These are phyloP conservation scores for Hygrophoropsis aurantiaca DNA, from an alignment of 768 basidiomycete genomes.

Conservation along the genomic window DNA sequence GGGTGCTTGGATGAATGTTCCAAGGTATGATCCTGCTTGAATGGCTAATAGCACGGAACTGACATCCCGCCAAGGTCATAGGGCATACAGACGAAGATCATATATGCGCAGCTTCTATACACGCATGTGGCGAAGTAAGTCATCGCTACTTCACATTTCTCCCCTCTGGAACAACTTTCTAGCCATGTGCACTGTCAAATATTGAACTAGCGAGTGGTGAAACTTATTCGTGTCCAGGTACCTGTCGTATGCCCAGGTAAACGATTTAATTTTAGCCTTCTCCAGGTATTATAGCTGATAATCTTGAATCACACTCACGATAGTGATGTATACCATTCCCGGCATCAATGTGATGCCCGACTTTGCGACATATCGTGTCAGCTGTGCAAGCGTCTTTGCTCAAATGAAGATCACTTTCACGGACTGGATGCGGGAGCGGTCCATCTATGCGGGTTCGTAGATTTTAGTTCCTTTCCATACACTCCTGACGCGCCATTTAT, in stretches of 20 bases:
- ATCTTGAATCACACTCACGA: neutral
- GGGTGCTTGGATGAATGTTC: slow-evolving; percentile 56
- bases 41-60: neutral
- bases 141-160: neutral
- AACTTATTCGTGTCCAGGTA: slow-evolving; percentile 39
- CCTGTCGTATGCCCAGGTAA: slow-evolving; percentile 45
- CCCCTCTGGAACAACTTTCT: neutral
- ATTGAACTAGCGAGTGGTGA: slow-evolving; percentile 29
- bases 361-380: slow-evolving; percentile 55
- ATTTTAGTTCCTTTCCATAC: neutral
- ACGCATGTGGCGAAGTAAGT: slow-evolving; percentile 55
- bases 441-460: slow-evolving; percentile 59
- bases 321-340: slow-evolving; percentile 45
- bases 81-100: slow-evolving; percentile 51
- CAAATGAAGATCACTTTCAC: slow-evolving; percentile 50
- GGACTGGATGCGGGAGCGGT: slow-evolving; percentile 37
- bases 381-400: slow-evolving; percentile 56
- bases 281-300: neutral
- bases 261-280: neutral
- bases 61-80: slow-evolving; percentile 34
- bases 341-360: slow-evolving; percentile 50
- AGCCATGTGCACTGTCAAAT: slow-evolving; percentile 44
- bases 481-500: neutral
- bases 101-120: slow-evolving; percentile 50
- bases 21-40: slow-evolving; percentile 34